These are phyloP conservation scores for Acanthamoeba sp. DNA, from an alignment of 208 protist genomes.

Conservation along the genomic window DNA sequence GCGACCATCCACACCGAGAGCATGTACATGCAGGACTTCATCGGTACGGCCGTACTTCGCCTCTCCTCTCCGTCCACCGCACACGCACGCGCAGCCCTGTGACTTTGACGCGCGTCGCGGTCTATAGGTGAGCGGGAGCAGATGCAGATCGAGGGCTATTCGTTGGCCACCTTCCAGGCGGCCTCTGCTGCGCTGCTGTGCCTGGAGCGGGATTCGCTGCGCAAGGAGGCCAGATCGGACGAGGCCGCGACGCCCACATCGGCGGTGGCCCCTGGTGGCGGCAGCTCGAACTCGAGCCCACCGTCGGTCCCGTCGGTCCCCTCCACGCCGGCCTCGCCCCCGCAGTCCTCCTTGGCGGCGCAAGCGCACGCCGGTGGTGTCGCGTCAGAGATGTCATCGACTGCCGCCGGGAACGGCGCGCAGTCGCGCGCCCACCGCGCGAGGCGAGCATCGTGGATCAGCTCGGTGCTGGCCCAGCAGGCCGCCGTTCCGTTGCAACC, in stretches of 20 bases:
- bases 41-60: not conserved
- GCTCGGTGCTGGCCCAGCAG: constrained; percentile 30
- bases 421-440: not conserved
- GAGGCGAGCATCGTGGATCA: constrained; percentile 27
- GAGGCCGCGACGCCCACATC: too few species aligned
- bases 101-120: too few species aligned
- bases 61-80: too few species aligned
- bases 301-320: not conserved
- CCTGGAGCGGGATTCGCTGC: constrained; percentile 38
- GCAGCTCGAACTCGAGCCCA: not conserved
- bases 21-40: constrained; percentile 67
- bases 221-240: not conserved
- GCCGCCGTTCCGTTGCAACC: not conserved
- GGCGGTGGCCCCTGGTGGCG: too few species aligned
- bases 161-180: constrained; percentile 62
- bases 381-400: too few species aligned
- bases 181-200: constrained; percentile 51
- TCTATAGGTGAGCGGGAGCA: constrained; percentile 44
- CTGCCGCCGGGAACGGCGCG: not conserved
- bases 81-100: not conserved
- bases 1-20: constrained; percentile 15
- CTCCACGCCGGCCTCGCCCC: not conserved
- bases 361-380: too few species aligned
- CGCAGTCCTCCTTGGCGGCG: not conserved
- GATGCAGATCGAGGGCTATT: constrained; percentile 69